Base-by-base conservation (phyloP, 202 grass and related monocot species). In the Cymbopogon flexuosus region DNA sequence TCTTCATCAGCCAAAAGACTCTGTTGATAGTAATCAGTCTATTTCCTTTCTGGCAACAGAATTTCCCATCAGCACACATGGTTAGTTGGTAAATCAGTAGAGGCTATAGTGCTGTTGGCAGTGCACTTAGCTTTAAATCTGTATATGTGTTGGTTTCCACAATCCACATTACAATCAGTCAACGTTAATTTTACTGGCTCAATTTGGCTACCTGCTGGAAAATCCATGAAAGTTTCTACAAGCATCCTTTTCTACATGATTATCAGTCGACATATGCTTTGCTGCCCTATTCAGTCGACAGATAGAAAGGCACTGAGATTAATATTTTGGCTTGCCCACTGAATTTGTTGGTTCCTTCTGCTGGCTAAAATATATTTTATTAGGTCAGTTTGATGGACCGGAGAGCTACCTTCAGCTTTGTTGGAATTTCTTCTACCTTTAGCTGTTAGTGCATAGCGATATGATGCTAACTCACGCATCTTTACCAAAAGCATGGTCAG, bases 331-430 rank as follows among this genome's bases (percentile, higher is more conserved):
- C 69, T 73, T 0, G 5, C 3, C 34, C 27, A 84, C 56, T 80
- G 36, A 79, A 84, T 79, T 45, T 23, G 35, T 59, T 65, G 34
- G 6, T 75, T 65, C 30, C 63, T 65, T 76, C 35, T 77, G 21
- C 8, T 60, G 23, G 34, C 54, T 56, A 54, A 46, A 45, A 76
- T 16, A 77, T 84, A 81, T 77, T 47, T 70, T 76, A 31, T 75
- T 62, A 40, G 46, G 23, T 68, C 62, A 69, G 31, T 56, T 79
- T 22, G 27, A 59, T 83, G 65, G 64, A 65, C 77, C 22, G 49
- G 18, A 30, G 36, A 40, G 65, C 45, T 77, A 71, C 16, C 59
- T 85, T 89, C 81, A 72, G 14, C 65, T 80, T 75, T 65, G 29
- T 75, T 37, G 57, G 40, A 23, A 69, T 33, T 73, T 85, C 9